Evolutionary conservation across 139 green algal genomes (phyloP).

Genomic region (Chlorella ohadii): DNA sequence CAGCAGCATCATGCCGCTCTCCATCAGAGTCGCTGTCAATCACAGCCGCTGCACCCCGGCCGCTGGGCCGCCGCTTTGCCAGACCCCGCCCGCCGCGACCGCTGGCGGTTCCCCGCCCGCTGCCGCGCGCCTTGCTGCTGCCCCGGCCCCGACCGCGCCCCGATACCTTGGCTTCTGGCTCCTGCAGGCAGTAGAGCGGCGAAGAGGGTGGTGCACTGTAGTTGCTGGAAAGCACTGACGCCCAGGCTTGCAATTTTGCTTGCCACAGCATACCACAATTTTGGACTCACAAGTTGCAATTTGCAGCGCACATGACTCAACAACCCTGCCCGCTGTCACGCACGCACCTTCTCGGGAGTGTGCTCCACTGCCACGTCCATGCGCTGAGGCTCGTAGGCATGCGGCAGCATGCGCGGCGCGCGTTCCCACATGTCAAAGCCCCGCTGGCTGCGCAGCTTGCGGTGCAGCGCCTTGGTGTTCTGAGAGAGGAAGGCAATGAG

Average conservation of each 20-base stretch:
- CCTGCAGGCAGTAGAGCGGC: background rate
- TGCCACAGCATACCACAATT: no score
- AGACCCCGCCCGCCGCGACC: background rate
- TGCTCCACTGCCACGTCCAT: conserved; percentile 40
- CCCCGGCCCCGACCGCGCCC: conserved; percentile 22
- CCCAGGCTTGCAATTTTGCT: no score
- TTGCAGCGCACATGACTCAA: no score
- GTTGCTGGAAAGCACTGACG: no score
- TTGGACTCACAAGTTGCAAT: no score
- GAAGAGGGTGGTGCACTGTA: no score
- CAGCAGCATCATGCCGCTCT: background rate
- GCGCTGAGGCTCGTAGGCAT: conserved; percentile 15
- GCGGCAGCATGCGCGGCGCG: conserved; percentile 65
- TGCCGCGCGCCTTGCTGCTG: conserved; percentile 1
- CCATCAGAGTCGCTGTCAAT: conserved; percentile 25
- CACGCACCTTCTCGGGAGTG: conserved; percentile 35
- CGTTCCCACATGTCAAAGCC: conserved; percentile 45
- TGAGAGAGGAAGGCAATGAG: conserved; percentile 19
- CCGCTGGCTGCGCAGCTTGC: conserved; percentile 41
- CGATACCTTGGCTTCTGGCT: conserved; percentile 6
- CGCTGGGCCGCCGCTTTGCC: background rate
- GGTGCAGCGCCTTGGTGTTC: conserved; percentile 46
- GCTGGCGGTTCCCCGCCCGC: background rate
- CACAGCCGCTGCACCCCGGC: background rate
- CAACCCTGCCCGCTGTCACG: no score